phyloP scores from a whole-genome alignment of 768 basidiomycete species.

The Boletellus ananas region DNA sequence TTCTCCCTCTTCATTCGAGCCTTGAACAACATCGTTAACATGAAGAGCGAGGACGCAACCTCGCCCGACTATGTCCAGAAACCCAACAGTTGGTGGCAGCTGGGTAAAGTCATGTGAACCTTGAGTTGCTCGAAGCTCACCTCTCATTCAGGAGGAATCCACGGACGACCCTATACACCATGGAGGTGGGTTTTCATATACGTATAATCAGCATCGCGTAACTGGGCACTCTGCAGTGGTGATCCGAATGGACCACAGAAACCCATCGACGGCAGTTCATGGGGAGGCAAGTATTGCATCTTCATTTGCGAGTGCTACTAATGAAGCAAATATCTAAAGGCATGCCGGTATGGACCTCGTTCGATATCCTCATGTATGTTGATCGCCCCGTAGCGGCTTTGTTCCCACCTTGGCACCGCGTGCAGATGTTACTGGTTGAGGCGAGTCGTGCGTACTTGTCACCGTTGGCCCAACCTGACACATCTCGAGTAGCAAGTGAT shows the following conservation, averaged over 20 bases:
- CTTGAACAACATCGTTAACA: too few relatives aligned
- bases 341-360: constrained; percentile 8
- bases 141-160: constrained; percentile 8
- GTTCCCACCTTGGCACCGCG: constrained; percentile 22
- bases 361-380: not conserved
- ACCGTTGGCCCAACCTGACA: not conserved
- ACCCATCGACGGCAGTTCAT: constrained; percentile 1
- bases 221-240: constrained; percentile 9
- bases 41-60: too few relatives aligned
- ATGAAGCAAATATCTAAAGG: constrained; percentile 5
- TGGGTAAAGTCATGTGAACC: constrained; percentile 1
- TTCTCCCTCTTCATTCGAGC: too few relatives aligned
- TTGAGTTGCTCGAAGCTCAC: not conserved
- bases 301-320: not conserved
- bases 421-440: constrained; percentile 11
- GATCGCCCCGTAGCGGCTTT: constrained; percentile 13
- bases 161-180: constrained; percentile 14
- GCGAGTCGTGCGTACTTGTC: not conserved
- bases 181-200: constrained; percentile 1
- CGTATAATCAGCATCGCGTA: not conserved
- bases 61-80: too few relatives aligned
- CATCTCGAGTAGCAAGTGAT: constrained; percentile 13
- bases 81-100: constrained; percentile 14
- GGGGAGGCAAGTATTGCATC: constrained; percentile 4
- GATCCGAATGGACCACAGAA: constrained; percentile 14